These are phyloP conservation scores for Tolypocladium nubicola DNA, from an alignment of 2,329 filamentous ascomycete species.

Conservation along the genomic window DNA sequence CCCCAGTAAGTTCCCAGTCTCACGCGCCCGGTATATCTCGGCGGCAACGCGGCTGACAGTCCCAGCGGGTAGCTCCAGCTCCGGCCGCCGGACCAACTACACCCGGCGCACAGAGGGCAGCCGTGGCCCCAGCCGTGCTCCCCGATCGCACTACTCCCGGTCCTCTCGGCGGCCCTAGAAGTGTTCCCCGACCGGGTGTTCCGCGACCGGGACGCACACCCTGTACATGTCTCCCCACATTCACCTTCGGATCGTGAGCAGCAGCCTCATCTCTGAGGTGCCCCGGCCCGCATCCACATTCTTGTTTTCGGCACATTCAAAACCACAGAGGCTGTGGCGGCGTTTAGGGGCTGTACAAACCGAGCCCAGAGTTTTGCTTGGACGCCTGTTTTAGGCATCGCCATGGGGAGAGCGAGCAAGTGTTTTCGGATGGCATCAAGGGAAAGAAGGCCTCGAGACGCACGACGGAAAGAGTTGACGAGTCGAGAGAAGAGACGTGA, in stretches of 20 bases:
- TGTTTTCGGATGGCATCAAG: neutral
- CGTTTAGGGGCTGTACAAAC: neutral
- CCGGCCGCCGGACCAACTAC: conserved; percentile 29
- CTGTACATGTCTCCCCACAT: conserved; percentile 6
- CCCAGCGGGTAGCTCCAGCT: conserved; percentile 33
- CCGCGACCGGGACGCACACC: neutral
- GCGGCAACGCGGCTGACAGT: conserved; percentile 7
- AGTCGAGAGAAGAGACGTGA: neutral
- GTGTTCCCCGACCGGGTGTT: neutral
- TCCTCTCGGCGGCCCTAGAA: conserved; percentile 10
- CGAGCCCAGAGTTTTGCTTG: neutral
- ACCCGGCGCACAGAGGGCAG: conserved; percentile 21
- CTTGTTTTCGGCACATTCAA: neutral
- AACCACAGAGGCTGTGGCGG: neutral
- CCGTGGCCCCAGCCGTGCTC: conserved; percentile 17
- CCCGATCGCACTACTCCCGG: conserved; percentile 21
- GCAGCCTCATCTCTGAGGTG: neutral
- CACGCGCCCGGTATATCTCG: neutral
- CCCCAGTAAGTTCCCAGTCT: conserved; percentile 35
- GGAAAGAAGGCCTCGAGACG: neutral
- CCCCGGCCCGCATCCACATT: neutral
- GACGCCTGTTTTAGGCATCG: neutral
- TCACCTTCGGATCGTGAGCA: neutral
- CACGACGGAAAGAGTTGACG: neutral
- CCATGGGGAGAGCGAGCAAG: neutral